Base-by-base conservation (phyloP, 148 eudicot genomes). In the Mesembryanthemum crystallinum region DNA sequence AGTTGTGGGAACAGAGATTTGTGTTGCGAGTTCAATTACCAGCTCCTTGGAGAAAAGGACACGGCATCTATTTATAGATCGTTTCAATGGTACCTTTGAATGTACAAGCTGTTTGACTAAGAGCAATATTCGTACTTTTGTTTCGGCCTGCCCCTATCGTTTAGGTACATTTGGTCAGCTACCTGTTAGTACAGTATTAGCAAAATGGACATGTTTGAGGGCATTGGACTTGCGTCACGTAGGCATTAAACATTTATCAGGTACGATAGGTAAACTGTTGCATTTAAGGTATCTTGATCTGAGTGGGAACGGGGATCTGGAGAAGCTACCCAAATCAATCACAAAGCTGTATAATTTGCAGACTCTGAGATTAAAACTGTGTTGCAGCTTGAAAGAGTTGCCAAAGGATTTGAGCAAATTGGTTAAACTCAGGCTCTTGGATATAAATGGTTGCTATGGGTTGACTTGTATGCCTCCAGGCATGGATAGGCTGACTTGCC, bases 261-360 rank as follows among this genome's bases (percentile, higher is more conserved):
- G 74, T 8, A 39, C 76, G 11, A 51, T 83, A 43, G 81, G 73
- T 20, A 27, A 69, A 7, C 14, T 83, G 52, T 43, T 76, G 43
- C 86, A 77, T 72, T 29, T 83, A 55, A 69, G 86, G 51, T 69
- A 73, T 66, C 73, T 83, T 42, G 37, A 72, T 33, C 78, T 80
- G 17, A 10, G 28, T 24, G 23, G 1, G 2, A 77, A 77, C 58
- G 0, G 8, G 0, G 29, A 58, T 0, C 52, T 80, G 1, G 49
- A 45, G 15, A 15, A 0, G 28, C 78, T 79, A 1, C 78, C 82
- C 2, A 39, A 32, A 24, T 76, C 81, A n/a, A 73, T 69, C 7
- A 29, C 72, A 42, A 55, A 80, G 18, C 28, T 83, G 5, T 49
- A 59, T 49, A 83, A 83, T 73, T 27, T 83, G 30, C 78, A 83